Evolutionary conservation across 2,329 filamentous ascomycete genomes (phyloP), one percentile per base, ranked within the genome.

Genomic region (Coleophoma cylindrospora): DNA sequence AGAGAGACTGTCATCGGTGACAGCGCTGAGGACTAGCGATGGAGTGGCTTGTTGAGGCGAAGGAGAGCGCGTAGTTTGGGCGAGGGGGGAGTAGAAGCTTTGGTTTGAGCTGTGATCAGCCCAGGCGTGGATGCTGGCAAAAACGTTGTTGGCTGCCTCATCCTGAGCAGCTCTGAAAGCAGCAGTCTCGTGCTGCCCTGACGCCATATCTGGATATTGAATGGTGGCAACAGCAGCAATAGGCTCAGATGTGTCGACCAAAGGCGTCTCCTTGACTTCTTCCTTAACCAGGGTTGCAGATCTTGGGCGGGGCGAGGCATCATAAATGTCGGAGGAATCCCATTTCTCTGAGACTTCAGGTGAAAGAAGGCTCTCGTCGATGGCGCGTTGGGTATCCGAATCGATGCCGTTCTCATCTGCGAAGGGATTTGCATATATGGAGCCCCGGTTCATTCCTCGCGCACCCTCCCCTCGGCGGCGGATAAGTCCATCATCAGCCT

Each of bases 111-210:
- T 56, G 27, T 27, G 27, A 56, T 81, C 74, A 1, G 81, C 81
- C 81, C 82, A 85, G 0, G 81, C 82, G 61, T 85, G 80, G 56
- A 85, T 84, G 1, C 79, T 81, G 43, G 76, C 75, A 60, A 77
- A 84, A 1, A 77, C 74, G 13, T 76, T 73, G 34, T 62, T 55
- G 49, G 77, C 66, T 15, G 41, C 41, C 21, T 22, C 41, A 27
- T 27, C 27, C 13, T 33, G 41, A 22, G 41, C 41, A 14, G 41
- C 41, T 27, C 22, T 27, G 27, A 44, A 44, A 33, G 41, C 41
- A 14, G 41, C 41, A 32, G 21, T 70, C 64, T 56, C 77, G 71
- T 40, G 74, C 72, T 15, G 15, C 6, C 41, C 41, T 4, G 41
- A 44, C 34, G 41, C 41, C 10, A 44, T 44, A 15, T 44, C 41